Conservation (phyloP, 1,284 basidiomycete genomes). For the Malassezia psittaci region DNA sequence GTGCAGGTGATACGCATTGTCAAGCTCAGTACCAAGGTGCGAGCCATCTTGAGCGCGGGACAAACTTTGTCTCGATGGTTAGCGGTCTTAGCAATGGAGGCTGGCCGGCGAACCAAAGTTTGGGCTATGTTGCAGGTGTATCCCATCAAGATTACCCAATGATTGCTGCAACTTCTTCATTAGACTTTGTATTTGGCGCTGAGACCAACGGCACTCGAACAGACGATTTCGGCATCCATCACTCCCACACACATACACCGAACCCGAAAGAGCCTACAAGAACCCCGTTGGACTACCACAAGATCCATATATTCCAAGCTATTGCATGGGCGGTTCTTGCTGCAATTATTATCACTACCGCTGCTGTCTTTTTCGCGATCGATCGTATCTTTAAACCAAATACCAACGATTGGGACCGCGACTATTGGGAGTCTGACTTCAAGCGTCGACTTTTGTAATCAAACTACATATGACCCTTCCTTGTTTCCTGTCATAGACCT, state of each 20-base stretch:
- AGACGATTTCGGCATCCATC: not conserved
- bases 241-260: not conserved
- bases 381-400: slow-evolving; percentile 10
- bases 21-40: slow-evolving; percentile 34
- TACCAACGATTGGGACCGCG: slow-evolving; percentile 16
- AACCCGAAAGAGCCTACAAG: not conserved
- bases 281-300: not conserved
- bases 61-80: slow-evolving; percentile 22
- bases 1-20: slow-evolving; percentile 38
- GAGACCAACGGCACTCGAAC: not conserved
- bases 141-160: slow-evolving; percentile 44
- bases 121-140: slow-evolving; percentile 32
- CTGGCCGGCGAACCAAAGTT: slow-evolving; percentile 28
- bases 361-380: not conserved
- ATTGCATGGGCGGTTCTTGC: slow-evolving; percentile 15
- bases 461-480: not conserved
- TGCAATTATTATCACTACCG: slow-evolving; percentile 3
- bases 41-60: slow-evolving; percentile 37
- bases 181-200: slow-evolving; percentile 25
- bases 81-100: slow-evolving; percentile 3
- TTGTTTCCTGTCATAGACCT: not conserved
- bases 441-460: slow-evolving; percentile 12
- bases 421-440: slow-evolving; percentile 18
- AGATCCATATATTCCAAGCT: not conserved
- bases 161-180: slow-evolving; percentile 31